Base-by-base conservation (phyloP, 1,284 basidiomycete genomes). In the Rhizopogon hawkerae region DNA sequence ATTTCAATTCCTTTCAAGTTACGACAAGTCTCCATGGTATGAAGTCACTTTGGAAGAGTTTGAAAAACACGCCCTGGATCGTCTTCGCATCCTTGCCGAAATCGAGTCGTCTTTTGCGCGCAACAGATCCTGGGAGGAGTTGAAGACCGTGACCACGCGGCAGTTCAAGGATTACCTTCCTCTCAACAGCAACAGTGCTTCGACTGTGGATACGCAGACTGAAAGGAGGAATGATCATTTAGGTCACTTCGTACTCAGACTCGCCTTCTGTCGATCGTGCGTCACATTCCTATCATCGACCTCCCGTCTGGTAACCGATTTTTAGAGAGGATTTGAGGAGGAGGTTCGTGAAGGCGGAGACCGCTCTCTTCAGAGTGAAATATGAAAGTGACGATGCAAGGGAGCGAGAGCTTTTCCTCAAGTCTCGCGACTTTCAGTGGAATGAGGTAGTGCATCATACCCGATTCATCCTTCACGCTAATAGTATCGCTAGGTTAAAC, bases 31-130 rank as follows among this genome's bases (percentile, higher is more conserved):
- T 10, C 95, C 95, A 5, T 63, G 78, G 11, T 85, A 86, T 42
- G 94, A 98, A 60, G 86, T 98, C 26, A 95, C 93, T 1, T 77
- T 98, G 16, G 96, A 98, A 63, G 90, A 98, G 56, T 98, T 99
- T 58, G 96, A 99, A 69, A 84, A 78, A 2, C 92, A 81, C 65
- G 96, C 95, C 0, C 78, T 99, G 18, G 84, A 95, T 57, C 77
- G 96, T 26, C 76, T 99, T 35, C 83, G 87, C 47, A 81, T 99
- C 14, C 77, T 98, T 5, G 89, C 93, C 5, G 92, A 98, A 66
- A 96, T 99, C 56, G 96, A 98, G 64, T 87, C 94, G 0, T 91
- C 87, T 5, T 80, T 81, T 53, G 88, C 85, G n/a, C 83, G 92
- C 42, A 93, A 93, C 61, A 73, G 88, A 41, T 67, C 85, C 16